Conservation (phyloP, 176 grass and related monocot species). For the Musa itinerans region DNA sequence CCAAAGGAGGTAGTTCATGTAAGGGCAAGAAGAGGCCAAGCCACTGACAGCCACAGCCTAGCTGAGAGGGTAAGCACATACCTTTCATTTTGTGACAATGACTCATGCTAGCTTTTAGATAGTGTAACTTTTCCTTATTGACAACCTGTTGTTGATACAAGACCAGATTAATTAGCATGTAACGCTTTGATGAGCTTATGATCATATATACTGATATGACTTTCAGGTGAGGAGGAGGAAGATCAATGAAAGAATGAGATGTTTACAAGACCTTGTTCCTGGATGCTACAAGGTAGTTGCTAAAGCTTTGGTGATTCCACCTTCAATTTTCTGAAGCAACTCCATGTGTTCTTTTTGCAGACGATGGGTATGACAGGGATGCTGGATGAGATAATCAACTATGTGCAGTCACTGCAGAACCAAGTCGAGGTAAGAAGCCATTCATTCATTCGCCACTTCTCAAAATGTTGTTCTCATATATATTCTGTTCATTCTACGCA, state of each 20-base stretch:
- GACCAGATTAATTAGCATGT: too few relatives aligned
- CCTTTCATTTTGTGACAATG: background rate
- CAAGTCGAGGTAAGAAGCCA: slow-evolving; percentile 18
- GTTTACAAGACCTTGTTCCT: slow-evolving; percentile 17
- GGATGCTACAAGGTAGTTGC: slow-evolving; percentile 22
- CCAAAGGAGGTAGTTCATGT: slow-evolving; percentile 22
- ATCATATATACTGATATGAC: background rate
- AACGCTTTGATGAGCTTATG: too few relatives aligned
- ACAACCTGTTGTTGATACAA: too few relatives aligned
- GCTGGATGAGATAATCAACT: slow-evolving; percentile 22
- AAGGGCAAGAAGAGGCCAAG: slow-evolving; percentile 30
- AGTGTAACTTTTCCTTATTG: too few relatives aligned
- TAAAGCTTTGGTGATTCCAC: background rate
- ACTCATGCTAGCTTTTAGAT: too few relatives aligned
- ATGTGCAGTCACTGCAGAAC: slow-evolving; percentile 23
- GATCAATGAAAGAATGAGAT: slow-evolving; percentile 24
- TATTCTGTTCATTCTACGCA: background rate
- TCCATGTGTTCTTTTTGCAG: background rate
- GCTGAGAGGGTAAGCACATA: slow-evolving; percentile 22
- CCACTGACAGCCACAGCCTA: slow-evolving; percentile 15
- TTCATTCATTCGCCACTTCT: background rate
- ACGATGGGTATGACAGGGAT: slow-evolving; percentile 19
- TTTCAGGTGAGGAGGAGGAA: slow-evolving; percentile 21
- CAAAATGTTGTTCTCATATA: background rate
- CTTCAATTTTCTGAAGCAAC: background rate